These are phyloP conservation scores for Saccharomycopsis crataegensis DNA, from an alignment of 1,139 yeast genomes.

Conservation along the genomic window DNA sequence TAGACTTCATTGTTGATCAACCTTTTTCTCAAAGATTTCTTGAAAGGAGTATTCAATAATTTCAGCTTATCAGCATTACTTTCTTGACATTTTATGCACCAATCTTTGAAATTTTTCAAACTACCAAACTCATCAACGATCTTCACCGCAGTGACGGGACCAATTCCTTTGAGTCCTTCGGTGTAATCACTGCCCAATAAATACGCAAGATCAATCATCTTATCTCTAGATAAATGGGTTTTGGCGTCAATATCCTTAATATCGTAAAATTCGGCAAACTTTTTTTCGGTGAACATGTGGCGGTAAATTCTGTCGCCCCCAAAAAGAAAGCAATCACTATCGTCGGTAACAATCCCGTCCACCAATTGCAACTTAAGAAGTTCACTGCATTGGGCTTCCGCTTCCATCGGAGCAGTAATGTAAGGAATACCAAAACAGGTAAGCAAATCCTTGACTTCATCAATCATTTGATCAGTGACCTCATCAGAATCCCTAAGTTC, in stretches of 20 bases:
- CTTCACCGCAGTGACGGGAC: slow-evolving; percentile 94
- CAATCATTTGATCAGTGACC: slow-evolving; percentile 78
- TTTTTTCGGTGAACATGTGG: slow-evolving; percentile 91
- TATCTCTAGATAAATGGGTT: slow-evolving; percentile 58
- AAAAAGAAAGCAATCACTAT: slow-evolving; percentile 91
- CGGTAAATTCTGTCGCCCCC: slow-evolving; percentile 84
- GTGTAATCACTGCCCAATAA: slow-evolving; percentile 95
- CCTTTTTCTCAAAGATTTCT: slow-evolving; percentile 54
- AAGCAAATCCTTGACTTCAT: slow-evolving; percentile 82
- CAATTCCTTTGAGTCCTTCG: slow-evolving; percentile 90
- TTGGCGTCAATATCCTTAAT: slow-evolving; percentile 64
- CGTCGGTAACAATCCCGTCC: slow-evolving; percentile 96
- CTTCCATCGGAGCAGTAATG: slow-evolving; percentile 94
- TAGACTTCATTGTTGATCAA: slow-evolving; percentile 38
- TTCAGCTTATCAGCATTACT: slow-evolving; percentile 26
- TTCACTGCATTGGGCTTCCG: slow-evolving; percentile 97
- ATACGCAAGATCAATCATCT: slow-evolving; percentile 86
- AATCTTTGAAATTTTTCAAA: slow-evolving; percentile 39
- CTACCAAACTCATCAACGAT: slow-evolving; percentile 78
- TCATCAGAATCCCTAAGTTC: slow-evolving; percentile 87
- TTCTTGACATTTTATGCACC: slow-evolving; percentile 47
- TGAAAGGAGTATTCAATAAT: slow-evolving; percentile 40
- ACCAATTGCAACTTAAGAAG: slow-evolving; percentile 73
- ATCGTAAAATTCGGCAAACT: slow-evolving; percentile 82
- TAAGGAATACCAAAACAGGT: slow-evolving; percentile 88